Conservation (phyloP, 192 early-diverging fungal species). For the Thoreauomyces humboldtii region DNA sequence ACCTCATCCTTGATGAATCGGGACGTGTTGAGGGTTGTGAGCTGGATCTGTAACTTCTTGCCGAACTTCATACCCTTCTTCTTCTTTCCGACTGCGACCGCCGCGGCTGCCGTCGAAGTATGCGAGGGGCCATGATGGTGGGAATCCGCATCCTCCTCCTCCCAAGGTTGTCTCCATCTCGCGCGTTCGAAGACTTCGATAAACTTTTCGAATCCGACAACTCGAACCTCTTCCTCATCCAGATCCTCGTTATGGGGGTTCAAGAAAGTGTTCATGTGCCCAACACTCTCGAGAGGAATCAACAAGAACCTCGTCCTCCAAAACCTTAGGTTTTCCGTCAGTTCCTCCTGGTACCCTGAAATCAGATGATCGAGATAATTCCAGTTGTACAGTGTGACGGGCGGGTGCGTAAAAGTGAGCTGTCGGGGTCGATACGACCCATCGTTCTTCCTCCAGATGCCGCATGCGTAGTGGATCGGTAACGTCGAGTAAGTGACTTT, state of each 20-base stretch:
- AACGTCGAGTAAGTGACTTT: constrained; percentile 56
- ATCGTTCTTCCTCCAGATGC: constrained; percentile 80
- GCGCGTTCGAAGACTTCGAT: constrained; percentile 76
- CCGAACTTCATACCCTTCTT: constrained; percentile 5
- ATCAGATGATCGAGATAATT: constrained; percentile 90
- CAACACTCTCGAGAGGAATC: constrained; percentile 73
- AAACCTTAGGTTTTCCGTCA: constrained; percentile 76
- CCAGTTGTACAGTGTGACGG: constrained; percentile 80
- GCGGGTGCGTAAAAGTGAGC: constrained; percentile 74
- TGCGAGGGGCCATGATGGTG: background rate
- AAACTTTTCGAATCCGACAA: constrained; percentile 84
- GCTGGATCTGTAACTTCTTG: constrained; percentile 21
- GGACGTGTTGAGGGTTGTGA: constrained; percentile 35
- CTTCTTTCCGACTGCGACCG: constrained; percentile 4
- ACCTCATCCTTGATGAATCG: constrained; percentile 39
- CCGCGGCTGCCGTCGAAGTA: background rate
- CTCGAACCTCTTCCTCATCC: constrained; percentile 83
- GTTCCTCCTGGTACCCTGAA: constrained; percentile 78
- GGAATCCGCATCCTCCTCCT: constrained; percentile 27
- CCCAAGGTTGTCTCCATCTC: constrained; percentile 45
- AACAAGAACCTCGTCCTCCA: constrained; percentile 89
- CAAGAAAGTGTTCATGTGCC: constrained; percentile 46
- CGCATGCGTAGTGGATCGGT: constrained; percentile 70
- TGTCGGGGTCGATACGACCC: constrained; percentile 54
- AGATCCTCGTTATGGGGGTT: constrained; percentile 62